These are phyloP conservation scores for Torulaspora delbrueckii DNA, from an alignment of 805 yeast genomes.

Conservation along the genomic window DNA sequence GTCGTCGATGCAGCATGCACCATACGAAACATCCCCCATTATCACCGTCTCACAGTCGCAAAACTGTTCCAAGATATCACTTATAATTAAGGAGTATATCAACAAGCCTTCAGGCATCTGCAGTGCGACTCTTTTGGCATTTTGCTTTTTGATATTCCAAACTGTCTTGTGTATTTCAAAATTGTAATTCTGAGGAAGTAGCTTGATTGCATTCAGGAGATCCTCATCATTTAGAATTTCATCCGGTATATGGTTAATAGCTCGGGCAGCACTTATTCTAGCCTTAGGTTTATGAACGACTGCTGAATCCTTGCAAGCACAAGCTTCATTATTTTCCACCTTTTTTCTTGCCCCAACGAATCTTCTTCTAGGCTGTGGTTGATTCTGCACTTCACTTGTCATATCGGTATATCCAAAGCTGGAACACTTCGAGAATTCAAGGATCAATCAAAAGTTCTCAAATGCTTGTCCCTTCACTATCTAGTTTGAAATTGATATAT, in stretches of 20 bases:
- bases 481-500: neutral
- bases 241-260: conserved; percentile 81
- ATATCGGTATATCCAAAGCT: neutral
- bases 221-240: conserved; percentile 78
- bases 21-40: conserved; percentile 98
- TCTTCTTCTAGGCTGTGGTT: conserved; percentile 44
- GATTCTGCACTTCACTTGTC: conserved; percentile 12
- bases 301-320: conserved; percentile 25
- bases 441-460: neutral
- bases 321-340: conserved; percentile 18
- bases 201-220: conserved; percentile 72
- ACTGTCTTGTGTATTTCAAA: conserved; percentile 94
- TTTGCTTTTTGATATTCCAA: conserved; percentile 77
- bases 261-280: conserved; percentile 45
- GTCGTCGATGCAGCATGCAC: conserved; percentile 98
- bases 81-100: conserved; percentile 80
- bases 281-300: conserved; percentile 30
- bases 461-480: neutral
- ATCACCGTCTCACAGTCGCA: conserved; percentile 82
- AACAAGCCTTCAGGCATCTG: conserved; percentile 97
- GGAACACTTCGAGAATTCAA: neutral
- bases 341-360: conserved; percentile 54
- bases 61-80: conserved; percentile 90
- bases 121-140: conserved; percentile 79
- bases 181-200: conserved; percentile 87